These are phyloP conservation scores for Trichosporon sp. DNA, from an alignment of 1,284 basidiomycete genomes.

Conservation along the genomic window DNA sequence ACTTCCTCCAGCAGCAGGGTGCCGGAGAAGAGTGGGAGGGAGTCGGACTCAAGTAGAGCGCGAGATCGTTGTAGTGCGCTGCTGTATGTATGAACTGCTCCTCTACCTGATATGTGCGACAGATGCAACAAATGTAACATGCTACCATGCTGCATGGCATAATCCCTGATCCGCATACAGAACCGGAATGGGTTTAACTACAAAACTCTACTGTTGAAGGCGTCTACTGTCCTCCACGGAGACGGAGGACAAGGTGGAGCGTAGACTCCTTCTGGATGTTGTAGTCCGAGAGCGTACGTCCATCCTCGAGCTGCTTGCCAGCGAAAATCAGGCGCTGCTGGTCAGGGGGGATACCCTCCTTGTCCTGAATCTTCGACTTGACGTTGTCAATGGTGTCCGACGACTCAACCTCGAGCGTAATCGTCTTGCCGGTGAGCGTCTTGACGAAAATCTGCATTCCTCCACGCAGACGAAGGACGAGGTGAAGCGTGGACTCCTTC, in stretches of 20 bases:
- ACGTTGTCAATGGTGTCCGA: conserved; percentile 96
- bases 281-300: conserved; percentile 82
- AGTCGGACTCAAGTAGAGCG: conserved; percentile 24
- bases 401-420: conserved; percentile 85
- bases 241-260: conserved; percentile 87
- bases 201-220: not conserved
- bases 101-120: too few species aligned
- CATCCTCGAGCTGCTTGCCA: conserved; percentile 96
- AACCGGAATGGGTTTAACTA: not conserved
- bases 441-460: conserved; percentile 46
- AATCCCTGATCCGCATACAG: not conserved
- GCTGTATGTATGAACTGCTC: not conserved
- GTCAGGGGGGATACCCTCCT: conserved; percentile 77
- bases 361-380: conserved; percentile 93
- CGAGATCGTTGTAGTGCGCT: not conserved
- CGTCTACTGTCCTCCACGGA: conserved; percentile 57
- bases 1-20: conserved; percentile 54
- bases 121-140: not conserved
- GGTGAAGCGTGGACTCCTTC: conserved; percentile 48
- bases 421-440: conserved; percentile 97
- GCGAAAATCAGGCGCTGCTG: conserved; percentile 98
- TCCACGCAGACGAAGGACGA: conserved; percentile 49
- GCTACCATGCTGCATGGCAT: not conserved
- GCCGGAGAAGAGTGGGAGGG: conserved; percentile 39
- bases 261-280: conserved; percentile 97